Evolutionary conservation across 2,329 filamentous ascomycete genomes (phyloP).

Genomic region (Nigrograna mackinnonii): DNA sequence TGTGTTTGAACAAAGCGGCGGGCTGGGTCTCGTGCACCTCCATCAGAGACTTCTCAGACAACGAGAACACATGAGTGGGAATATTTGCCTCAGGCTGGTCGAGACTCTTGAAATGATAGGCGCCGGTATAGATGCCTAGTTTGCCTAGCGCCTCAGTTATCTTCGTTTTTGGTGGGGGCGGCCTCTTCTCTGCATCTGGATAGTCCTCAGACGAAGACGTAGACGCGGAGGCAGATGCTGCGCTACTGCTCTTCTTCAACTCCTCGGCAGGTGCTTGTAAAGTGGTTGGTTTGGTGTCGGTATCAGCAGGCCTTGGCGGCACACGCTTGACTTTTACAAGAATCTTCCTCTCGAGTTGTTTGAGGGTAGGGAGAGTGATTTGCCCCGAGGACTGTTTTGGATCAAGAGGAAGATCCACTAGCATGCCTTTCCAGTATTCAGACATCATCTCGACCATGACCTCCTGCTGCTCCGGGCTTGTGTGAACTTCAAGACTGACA

Average conservation of each 20-base stretch:
- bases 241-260: conserved; percentile 24
- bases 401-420: conserved; percentile 64
- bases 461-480: conserved; percentile 79
- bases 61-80: conserved; percentile 66
- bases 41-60: conserved; percentile 66
- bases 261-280: conserved; percentile 25
- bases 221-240: conserved; percentile 24
- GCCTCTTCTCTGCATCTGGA: conserved; percentile 48
- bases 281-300: conserved; percentile 30
- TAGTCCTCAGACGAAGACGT: conserved; percentile 44
- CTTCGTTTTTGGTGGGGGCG: conserved; percentile 55
- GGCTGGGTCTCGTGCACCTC: conserved; percentile 65
- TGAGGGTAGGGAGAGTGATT: conserved; percentile 67
- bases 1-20: conserved; percentile 74
- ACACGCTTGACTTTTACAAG: conserved; percentile 57
- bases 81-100: conserved; percentile 62
- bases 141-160: conserved; percentile 74
- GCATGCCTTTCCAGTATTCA: conserved; percentile 76
- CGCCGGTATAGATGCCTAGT: conserved; percentile 84
- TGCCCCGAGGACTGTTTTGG: conserved; percentile 43
- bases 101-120: conserved; percentile 77
- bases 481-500: conserved; percentile 90
- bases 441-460: conserved; percentile 94
- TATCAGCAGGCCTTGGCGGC: conserved; percentile 36
- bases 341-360: conserved; percentile 77